These are phyloP conservation scores for Carex myosuroides DNA, from an alignment of 176 grass and related monocot species.

Conservation along the genomic window DNA sequence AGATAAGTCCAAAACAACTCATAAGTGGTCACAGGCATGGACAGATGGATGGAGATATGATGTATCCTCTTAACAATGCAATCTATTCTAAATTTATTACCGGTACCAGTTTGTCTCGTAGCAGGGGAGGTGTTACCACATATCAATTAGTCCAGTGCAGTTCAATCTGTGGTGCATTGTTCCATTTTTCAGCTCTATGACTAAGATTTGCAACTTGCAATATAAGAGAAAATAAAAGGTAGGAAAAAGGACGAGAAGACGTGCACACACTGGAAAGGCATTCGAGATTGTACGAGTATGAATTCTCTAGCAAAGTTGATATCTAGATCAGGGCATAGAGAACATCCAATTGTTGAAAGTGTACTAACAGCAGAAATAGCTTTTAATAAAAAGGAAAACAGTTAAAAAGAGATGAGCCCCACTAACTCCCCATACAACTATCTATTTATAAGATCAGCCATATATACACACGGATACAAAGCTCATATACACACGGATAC, in stretches of 20 bases:
- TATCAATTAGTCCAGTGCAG: not conserved
- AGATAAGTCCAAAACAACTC: not conserved
- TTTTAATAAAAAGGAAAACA: not conserved
- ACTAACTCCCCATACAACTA: not conserved
- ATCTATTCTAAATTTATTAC: not conserved
- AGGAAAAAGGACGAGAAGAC: not conserved
- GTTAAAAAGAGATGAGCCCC: not conserved
- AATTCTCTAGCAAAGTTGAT: not conserved
- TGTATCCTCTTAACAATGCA: not conserved
- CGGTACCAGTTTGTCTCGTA: not conserved
- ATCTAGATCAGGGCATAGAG: not conserved
- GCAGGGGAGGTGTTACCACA: not conserved
- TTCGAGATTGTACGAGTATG: not conserved
- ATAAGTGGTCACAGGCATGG: not conserved
- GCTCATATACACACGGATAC: not conserved
- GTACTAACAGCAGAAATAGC: not conserved
- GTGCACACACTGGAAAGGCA: not conserved
- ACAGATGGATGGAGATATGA: constrained; percentile 7
- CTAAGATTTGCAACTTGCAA: not conserved
- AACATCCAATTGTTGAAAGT: not conserved
- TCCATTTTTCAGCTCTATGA: not conserved
- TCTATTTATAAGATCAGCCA: not conserved
- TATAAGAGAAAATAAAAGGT: not conserved
- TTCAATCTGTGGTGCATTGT: not conserved
- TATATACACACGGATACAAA: not conserved